Base-by-base conservation (phyloP, 1,284 basidiomycete species). In the Erythrobasidium hasegawianum region DNA sequence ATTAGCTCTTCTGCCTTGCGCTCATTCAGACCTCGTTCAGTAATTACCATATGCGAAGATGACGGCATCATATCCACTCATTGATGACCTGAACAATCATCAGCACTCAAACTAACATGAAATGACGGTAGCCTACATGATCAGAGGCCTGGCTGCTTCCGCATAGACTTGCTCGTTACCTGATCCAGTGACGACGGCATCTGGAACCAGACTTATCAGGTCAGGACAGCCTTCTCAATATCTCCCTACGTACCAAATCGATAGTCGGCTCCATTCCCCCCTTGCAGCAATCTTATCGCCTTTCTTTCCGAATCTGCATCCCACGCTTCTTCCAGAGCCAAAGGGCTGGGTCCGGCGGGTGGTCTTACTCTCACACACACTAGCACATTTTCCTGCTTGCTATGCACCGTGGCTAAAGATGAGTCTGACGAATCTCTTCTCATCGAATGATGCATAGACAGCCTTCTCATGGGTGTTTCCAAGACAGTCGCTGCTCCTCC, bases 11-110 rank as follows among this genome's bases (percentile, higher is more conserved):
- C n/a, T n/a, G n/a, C 26, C 73, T 70, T 65, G 72, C 73, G 10
- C 73, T 71, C 0, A 66, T 69, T 27, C 73, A 61, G 8, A 73
- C 75, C 40, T 72, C 74, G 0, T 72, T 73, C 52, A 72, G 79
- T 1, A 79, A 80, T 49, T 18, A 57, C 62, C 92, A 70, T 96
- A 95, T 0, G 92, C 92, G 74, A 96, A 96, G 57, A 95, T 85
- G 70, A 97, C 90, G 11, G 91, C 85, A 76, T 98, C 97, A 81
- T 86, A 97, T 10, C 94, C 95, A 58, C 96, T 91, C 90, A 97
- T 96, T 57, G 27, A 69, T 54, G 22, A 71, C 66, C 57, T 47
- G 16, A 2, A 16, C 1, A 55, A n/a, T 49, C 89, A 18, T 90
- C 16, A 49, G 41, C 29, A 60, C 38, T 16, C 41, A 11, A 3